These are phyloP conservation scores for Trichoderma asperellum DNA, from an alignment of 2,329 filamentous ascomycete species.

Conservation along the genomic window DNA sequence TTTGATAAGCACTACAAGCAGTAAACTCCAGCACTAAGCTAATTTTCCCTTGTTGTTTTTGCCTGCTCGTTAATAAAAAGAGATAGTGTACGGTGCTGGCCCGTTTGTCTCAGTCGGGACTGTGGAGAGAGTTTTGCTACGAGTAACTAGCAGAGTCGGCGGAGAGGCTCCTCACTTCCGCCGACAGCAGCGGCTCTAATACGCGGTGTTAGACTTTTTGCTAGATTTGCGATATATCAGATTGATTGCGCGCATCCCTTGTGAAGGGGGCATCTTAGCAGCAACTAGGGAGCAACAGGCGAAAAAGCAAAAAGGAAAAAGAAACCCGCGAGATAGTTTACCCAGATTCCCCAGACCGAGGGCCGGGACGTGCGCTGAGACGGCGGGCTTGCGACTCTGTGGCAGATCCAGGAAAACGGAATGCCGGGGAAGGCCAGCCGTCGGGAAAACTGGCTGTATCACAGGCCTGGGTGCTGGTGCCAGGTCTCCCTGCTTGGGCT, in stretches of 20 bases:
- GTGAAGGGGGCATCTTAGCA: background rate
- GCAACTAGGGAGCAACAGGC: constrained; percentile 1
- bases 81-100: background rate
- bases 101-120: background rate
- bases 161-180: background rate
- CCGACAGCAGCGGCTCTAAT: background rate
- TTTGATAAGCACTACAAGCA: constrained; percentile 8
- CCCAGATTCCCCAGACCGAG: constrained; percentile 26
- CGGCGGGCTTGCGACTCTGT: background rate
- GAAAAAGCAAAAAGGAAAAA: background rate
- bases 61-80: background rate
- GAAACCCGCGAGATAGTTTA: background rate
- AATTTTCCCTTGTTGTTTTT: constrained; percentile 1
- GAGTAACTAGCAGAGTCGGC: background rate
- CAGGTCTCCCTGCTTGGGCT: constrained; percentile 10
- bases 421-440: constrained; percentile 29
- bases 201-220: background rate
- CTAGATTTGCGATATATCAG: constrained; percentile 21
- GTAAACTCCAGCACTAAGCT: background rate
- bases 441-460: constrained; percentile 17
- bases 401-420: constrained; percentile 27
- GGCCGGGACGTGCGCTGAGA: background rate
- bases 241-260: constrained; percentile 19
- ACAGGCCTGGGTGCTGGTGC: background rate
- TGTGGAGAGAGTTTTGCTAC: background rate